Base-by-base conservation (phyloP, 1,284 basidiomycete genomes). In the Ganoderma resinaceum region DNA sequence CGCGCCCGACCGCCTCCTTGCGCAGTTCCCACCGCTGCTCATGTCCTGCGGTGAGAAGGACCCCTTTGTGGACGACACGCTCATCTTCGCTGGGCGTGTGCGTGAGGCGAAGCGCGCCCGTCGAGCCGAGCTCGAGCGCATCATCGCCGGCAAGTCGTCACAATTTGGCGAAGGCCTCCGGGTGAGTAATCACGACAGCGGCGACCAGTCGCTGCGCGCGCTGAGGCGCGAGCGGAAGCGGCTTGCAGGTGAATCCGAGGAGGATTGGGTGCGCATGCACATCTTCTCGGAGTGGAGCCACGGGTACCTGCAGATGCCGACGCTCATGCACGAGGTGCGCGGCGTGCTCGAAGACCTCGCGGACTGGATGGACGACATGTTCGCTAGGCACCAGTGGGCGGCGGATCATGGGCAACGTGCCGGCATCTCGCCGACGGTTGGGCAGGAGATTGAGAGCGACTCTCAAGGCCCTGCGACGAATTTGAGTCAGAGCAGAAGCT, bases 11-110 rank as follows among this genome's bases (percentile, higher is more conserved):
- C 84, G 89, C 65, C 84, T 98, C 16, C 88, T 99, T 14, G 95
- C 94, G 0, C 92, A 95, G 76, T 98, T 99, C 80, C 97, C 97
- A 43, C 96, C 96, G 4, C 86, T 98, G 46, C 87, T 98, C 69
- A 91, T 97, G 85, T 93, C 95, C 75, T 97, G 95, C 76, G 95
- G 95, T 31, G 97, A 99, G 81, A 96, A 96, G 78, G 97, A 98
- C 77, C 97, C 97, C 0, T 95, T 99, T 75, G 95, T 98, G 35
- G 96, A 98, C 80, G 96, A 98, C 79, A 96, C 94, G 0, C 92
- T 99, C 70, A 94, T 99, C 73, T 95, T 98, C 78, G 95, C 96
- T 0, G 97, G 96, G 11, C 91, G 95, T 52, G 87, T 99, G 23
- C 87, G 97, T 29, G 95, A 98, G 78, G 97, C 97, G 14, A 98